Evolutionary conservation across 768 basidiomycete genomes (phyloP).

Genomic region (Kwoniella sp.): DNA sequence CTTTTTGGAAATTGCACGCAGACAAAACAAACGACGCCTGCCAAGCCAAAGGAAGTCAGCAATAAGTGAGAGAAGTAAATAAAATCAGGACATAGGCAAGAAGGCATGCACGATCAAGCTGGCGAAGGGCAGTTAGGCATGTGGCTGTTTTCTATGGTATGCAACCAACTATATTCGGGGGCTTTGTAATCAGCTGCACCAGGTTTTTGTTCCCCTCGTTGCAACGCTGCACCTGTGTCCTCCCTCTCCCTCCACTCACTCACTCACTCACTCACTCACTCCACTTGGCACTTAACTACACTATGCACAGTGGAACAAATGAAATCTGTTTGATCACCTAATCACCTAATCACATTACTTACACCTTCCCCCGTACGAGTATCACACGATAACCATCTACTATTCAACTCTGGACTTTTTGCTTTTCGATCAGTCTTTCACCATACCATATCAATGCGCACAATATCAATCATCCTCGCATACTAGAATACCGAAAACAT

Average conservation of each 20-base stretch:
- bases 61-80: neutral
- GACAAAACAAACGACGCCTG: neutral
- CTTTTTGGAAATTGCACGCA: no score
- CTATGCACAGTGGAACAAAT: neutral
- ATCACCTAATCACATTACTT: conserved; percentile 6
- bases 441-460: no score
- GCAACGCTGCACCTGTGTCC: no score
- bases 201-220: no score
- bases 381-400: neutral
- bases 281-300: conserved; percentile 6
- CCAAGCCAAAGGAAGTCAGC: neutral
- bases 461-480: neutral
- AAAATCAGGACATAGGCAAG: no score
- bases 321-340: neutral
- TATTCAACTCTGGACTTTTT: neutral
- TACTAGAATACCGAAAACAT: neutral
- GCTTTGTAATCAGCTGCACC: neutral
- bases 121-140: no score
- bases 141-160: neutral
- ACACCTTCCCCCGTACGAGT: neutral
- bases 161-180: neutral
- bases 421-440: no score
- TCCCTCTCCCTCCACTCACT: no score
- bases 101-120: no score
- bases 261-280: no score